Conservation (phyloP, 257 asterid genomes). For the Coffea canephora region DNA sequence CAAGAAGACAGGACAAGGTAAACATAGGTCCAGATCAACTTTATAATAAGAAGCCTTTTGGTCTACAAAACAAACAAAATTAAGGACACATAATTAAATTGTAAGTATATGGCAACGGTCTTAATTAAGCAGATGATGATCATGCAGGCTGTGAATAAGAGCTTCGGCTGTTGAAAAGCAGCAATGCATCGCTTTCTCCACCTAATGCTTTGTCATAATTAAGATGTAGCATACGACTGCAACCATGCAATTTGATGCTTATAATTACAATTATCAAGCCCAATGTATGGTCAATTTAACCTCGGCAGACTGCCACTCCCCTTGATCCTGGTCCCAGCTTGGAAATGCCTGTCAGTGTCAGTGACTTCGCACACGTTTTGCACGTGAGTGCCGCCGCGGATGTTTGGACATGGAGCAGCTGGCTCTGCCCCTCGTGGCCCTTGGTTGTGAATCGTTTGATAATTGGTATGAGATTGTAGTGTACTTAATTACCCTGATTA, state of each 20-base stretch:
- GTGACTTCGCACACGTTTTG: constrained; percentile 15
- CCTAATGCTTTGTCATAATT: constrained; percentile 1
- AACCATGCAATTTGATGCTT: background rate
- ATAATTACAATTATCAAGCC: background rate
- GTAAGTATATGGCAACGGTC: background rate
- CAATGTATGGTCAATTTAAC: background rate
- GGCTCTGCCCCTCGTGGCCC: background rate
- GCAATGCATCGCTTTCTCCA: background rate
- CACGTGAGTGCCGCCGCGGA: constrained; percentile 2
- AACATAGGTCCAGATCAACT: background rate
- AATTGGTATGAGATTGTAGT: background rate
- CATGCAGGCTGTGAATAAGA: background rate
- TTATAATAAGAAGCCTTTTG: background rate
- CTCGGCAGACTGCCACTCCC: background rate
- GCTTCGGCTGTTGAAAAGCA: background rate
- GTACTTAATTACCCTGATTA: background rate
- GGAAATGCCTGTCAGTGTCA: background rate
- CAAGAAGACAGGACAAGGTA: background rate
- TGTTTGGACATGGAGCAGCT: background rate
- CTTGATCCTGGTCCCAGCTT: no score
- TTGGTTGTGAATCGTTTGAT: no score
- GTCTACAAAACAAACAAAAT: background rate
- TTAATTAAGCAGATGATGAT: background rate
- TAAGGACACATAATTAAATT: background rate
- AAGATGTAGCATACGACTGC: no score